Evolutionary conservation across 345 rosid species (phyloP).

Genomic region (Trapa incisa): DNA sequence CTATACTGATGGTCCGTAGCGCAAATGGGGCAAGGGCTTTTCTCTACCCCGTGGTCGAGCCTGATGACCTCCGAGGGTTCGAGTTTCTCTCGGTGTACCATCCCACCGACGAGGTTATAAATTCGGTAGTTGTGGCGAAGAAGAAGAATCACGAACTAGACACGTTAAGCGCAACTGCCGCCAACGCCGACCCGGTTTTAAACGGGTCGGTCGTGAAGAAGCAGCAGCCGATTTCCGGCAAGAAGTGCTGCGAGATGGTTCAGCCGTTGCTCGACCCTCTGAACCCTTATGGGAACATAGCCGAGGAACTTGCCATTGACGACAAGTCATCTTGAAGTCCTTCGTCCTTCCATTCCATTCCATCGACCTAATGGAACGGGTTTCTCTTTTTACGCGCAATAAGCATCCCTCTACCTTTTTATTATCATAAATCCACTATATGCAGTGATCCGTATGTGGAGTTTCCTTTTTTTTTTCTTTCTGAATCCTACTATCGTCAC

Average conservation of each 20-base stretch:
- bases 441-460: neutral
- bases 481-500: too few species aligned
- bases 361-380: neutral
- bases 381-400: neutral
- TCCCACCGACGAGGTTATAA: conserved; percentile 78
- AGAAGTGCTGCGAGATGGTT: conserved; percentile 42
- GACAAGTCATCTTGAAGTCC: conserved; percentile 14
- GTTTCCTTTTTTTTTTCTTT: neutral
- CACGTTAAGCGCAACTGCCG: neutral
- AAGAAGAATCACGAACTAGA: conserved; percentile 16
- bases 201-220: neutral
- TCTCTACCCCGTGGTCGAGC: conserved; percentile 69
- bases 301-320: conserved; percentile 54
- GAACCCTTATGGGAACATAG: conserved; percentile 38
- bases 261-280: conserved; percentile 37
- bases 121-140: conserved; percentile 60
- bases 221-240: neutral
- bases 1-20: conserved; percentile 71
- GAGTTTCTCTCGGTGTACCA: conserved; percentile 63
- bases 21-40: conserved; percentile 88
- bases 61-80: conserved; percentile 61
- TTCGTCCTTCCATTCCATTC: neutral
- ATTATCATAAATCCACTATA: neutral
- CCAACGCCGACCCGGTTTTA: neutral
- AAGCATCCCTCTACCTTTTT: too few species aligned